Base-by-base conservation (phyloP, 805 yeast species). In the Candida yuanshanica region DNA sequence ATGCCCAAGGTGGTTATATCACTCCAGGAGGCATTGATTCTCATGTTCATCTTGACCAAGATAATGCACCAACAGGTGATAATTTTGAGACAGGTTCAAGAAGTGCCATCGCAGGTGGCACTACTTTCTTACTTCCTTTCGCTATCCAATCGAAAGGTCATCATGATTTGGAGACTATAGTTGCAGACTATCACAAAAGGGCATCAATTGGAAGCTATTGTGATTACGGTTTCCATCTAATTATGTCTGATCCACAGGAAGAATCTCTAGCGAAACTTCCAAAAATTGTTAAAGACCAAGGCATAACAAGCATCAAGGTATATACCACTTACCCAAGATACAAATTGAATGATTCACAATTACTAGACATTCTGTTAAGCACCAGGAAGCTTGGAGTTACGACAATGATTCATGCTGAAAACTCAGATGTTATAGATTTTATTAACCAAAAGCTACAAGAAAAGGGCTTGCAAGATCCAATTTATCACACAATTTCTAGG, bases 1-100 rank as follows among this genome's bases (percentile, higher is more conserved):
- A 73, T 52, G 75, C 75, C 5, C 60, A 70, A 42, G 74, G 75
- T 9, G 77, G 64, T 0, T 63, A 52, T 42, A 64, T 73, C 22
- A 72, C 75, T 2, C 78, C 78, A 2, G 77, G 77, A 35, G 77
- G 76, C 5, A 65, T 73, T 29, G 78, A 73, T 48, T 62, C 73
- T 1, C 77, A 72, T 49, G 75, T 70, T 20, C 78, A 72, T 41
- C 47, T 72, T 16, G 66, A 69, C 32, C 75, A 72, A 48, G 66
- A 65, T 6, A 57, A 63, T 29, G 59, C 64, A 13, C 61, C 69
- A 5, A 61, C 68, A 2, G 72, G 72, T 32, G 78, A 72, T 46
- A 65, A 63, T 16, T 69, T 70, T 46, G 69, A 63, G 36, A 51
- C 66, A 4, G 77, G 74, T 3, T 61, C 76, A 0, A 59, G 66